Evolutionary conservation across 208 protist genomes (phyloP).

Genomic region (Crithidia expoeki): DNA sequence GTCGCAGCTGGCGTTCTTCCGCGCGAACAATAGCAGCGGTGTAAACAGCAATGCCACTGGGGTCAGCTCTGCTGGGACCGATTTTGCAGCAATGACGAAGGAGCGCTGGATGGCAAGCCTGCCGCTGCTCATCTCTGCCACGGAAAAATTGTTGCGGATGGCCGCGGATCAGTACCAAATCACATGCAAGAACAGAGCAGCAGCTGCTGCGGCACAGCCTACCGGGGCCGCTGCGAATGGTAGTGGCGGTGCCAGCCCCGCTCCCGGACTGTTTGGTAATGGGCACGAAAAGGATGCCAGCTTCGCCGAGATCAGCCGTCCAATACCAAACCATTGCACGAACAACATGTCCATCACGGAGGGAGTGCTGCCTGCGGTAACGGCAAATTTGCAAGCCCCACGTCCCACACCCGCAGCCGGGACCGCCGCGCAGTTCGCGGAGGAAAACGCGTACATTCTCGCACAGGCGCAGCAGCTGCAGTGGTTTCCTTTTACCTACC

Average conservation of each 20-base stretch:
- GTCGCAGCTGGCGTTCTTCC: conserved; percentile 23
- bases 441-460: conserved; percentile 84
- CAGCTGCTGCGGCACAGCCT: conserved; percentile 1
- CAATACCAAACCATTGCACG: neutral
- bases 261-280: neutral
- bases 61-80: neutral
- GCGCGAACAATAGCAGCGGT: neutral
- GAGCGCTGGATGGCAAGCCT: conserved; percentile 31
- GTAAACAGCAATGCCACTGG: neutral
- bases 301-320: neutral
- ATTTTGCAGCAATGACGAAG: conserved; percentile 23
- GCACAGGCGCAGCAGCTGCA: conserved; percentile 69
- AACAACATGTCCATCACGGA: conserved; percentile 23
- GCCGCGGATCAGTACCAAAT: conserved; percentile 47
- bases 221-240: neutral
- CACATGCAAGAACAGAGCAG: conserved; percentile 20
- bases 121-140: conserved; percentile 27
- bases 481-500: conserved; percentile 74
- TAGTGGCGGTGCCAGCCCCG: neutral
- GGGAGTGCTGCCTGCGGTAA: neutral
- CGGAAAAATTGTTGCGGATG: conserved; percentile 34
- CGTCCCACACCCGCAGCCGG: conserved; percentile 36
- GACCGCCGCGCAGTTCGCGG: conserved; percentile 56
- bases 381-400: neutral
- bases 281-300: conserved; percentile 4